These are phyloP conservation scores for Phoma sp. DNA, from an alignment of 2,329 filamentous ascomycete species.

Conservation along the genomic window DNA sequence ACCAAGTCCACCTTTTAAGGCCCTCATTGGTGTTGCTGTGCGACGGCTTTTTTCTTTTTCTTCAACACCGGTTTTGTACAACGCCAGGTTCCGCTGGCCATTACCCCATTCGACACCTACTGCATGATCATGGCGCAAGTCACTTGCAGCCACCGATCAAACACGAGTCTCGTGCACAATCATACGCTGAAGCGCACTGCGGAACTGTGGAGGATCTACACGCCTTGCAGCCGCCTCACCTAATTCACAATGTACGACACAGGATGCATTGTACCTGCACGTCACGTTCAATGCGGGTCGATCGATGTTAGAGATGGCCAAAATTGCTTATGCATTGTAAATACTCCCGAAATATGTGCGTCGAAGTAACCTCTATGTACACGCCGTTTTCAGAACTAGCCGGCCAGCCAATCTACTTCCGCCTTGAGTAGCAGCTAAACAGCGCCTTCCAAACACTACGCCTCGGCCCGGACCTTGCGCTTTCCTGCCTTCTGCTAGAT, in stretches of 20 bases:
- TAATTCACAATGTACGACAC: background rate
- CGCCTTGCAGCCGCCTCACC: conserved; percentile 17
- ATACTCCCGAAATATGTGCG: conserved; percentile 6
- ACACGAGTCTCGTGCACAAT: background rate
- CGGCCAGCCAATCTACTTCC: background rate
- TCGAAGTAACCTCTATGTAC: background rate
- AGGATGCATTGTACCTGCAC: background rate
- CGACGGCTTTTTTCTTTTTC: background rate
- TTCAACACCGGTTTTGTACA: conserved; percentile 1
- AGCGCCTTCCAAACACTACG: conserved; percentile 6
- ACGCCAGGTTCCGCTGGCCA: background rate
- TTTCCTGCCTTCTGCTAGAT: background rate
- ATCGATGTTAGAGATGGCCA: background rate
- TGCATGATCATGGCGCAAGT: conserved; percentile 2
- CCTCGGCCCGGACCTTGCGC: conserved; percentile 6
- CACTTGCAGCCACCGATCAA: background rate
- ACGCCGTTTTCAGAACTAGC: background rate
- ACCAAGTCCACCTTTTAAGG: background rate
- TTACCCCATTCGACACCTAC: background rate
- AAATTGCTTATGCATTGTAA: background rate
- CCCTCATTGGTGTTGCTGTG: background rate
- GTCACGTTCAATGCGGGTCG: no score
- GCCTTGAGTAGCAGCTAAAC: conserved; percentile 8
- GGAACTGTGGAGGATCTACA: conserved; percentile 12
- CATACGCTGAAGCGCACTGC: background rate